Conservation (phyloP, 768 basidiomycete species). For the Serendipita vermifera region DNA sequence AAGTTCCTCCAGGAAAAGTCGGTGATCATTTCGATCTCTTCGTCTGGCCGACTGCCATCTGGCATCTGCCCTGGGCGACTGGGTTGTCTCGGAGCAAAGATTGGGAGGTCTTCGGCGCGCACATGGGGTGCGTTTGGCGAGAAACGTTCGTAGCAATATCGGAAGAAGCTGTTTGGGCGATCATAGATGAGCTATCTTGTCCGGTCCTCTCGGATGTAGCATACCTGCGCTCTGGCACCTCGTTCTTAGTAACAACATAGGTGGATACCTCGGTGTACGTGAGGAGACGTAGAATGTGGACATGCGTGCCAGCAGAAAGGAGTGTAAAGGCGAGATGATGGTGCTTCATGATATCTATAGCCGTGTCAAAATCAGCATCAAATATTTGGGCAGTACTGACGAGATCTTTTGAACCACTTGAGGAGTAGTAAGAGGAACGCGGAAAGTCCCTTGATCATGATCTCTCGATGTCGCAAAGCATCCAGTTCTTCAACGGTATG, state of each 20-base stretch:
- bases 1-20: slow-evolving; percentile 98
- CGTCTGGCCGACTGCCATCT: slow-evolving; percentile 62
- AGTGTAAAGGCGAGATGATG: slow-evolving; percentile 93
- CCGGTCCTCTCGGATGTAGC: slow-evolving; percentile 16
- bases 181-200: slow-evolving; percentile 8
- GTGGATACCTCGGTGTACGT: slow-evolving; percentile 84
- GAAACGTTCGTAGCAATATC: slow-evolving; percentile 73
- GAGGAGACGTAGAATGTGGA: slow-evolving; percentile 95
- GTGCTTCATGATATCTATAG: slow-evolving; percentile 89
- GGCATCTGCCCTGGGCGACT: slow-evolving; percentile 45
- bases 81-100: slow-evolving; percentile 45
- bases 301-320: slow-evolving; percentile 86
- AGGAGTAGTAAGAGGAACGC: slow-evolving; percentile 80
- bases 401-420: slow-evolving; percentile 99
- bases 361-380: background rate
- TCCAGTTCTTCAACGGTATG: slow-evolving; percentile 78
- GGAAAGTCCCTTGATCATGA: slow-evolving; percentile 93
- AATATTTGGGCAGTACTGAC: slow-evolving; percentile 36
- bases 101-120: slow-evolving; percentile 53
- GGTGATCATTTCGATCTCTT: slow-evolving; percentile 82
- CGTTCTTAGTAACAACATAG: slow-evolving; percentile 77
- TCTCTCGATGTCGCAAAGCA: slow-evolving; percentile 88
- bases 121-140: slow-evolving; percentile 48
- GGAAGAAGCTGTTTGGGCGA: slow-evolving; percentile 67
- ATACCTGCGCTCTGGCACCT: slow-evolving; percentile 76